Base-by-base conservation (phyloP, 2,329 filamentous ascomycete genomes). In the Diaporthe sp. region DNA sequence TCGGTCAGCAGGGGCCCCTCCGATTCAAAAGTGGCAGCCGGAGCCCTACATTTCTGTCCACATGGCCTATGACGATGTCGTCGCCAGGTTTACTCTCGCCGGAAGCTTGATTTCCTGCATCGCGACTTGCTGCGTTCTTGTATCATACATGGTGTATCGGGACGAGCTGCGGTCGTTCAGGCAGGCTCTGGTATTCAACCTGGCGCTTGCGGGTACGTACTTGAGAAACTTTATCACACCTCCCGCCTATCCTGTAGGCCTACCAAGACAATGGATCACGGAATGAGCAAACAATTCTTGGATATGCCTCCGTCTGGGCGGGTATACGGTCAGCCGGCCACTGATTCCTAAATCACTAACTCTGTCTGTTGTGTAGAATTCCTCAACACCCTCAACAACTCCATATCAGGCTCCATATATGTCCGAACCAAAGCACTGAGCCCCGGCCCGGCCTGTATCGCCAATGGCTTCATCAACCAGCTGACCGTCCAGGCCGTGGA, bases 381-480 rank as follows among this genome's bases (percentile, higher is more conserved):
- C 71, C 82, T 86, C 51, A 87, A 87, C 77, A 83, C 83, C 44
- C 76, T 84, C 17, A 86, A 86, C 80, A 87, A 87, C 78, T 82
- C 83, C 3, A 79, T 85, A 6, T 87, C 86, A 0, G 86, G 86
- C 25, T 79, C 82, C 37, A 79, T 83, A 53, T 82, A 83, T 12
- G 77, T 85, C 6, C 75, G 76, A 2, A 79, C 81, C 39, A 77
- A 75, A 0, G 76, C 81, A 15, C 77, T 85, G 20, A 51, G 68
- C 4, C 76, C 81, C 17, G 83, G 84, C 9, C 20, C 78, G 0
- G 82, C 82, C 4, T 88, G 86, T 76, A 81, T 81, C 12, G 75
- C 84, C 31, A 88, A 87, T 78, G 87, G 86, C 44, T 87, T 84
- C 80, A 76, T 87, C 51, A 85, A 85, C 37, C 87, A 88, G 73